A percentile compares a stretch with the other conserved stretches of the same genome.
These are phyloP conservation scores for Monosiga brevicollis DNA, from an alignment of 78 protist genomes.

Conservation along the genomic window DNA sequence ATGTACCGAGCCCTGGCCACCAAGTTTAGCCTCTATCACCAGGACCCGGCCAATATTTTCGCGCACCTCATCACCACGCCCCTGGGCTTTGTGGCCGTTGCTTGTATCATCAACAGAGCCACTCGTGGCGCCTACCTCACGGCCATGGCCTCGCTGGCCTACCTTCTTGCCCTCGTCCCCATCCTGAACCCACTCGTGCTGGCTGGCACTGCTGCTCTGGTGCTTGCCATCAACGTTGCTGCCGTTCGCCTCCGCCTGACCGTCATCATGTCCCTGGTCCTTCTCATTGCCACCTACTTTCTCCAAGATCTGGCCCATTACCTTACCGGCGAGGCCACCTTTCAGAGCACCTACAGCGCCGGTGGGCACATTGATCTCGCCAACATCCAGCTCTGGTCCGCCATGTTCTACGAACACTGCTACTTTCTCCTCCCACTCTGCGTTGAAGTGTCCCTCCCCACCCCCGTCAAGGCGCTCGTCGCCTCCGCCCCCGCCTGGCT, in stretches of 20 bases:
- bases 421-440: constrained; percentile 11
- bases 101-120: neutral
- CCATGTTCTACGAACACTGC: neutral
- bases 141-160: neutral
- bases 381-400: neutral
- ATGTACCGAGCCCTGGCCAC: too few relatives aligned
- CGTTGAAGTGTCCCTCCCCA: neutral
- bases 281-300: neutral
- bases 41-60: neutral
- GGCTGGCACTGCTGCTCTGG: neutral
- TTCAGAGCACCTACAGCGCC: constrained; percentile 9
- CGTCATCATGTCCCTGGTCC: neutral
- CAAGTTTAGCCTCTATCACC: too few relatives aligned
- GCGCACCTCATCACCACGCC: constrained; percentile 14
- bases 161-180: neutral
- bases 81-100: neutral
- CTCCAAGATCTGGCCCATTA: constrained; percentile 5
- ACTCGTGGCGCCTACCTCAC: neutral
- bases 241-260: neutral
- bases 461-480: neutral
- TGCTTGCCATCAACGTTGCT: neutral
- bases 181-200: neutral
- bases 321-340: constrained; percentile 14
- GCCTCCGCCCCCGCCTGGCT: neutral
- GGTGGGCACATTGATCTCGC: too few relatives aligned